Evolutionary conservation across 139 green algal genomes (phyloP).

Genomic region (Volvox africanus): DNA sequence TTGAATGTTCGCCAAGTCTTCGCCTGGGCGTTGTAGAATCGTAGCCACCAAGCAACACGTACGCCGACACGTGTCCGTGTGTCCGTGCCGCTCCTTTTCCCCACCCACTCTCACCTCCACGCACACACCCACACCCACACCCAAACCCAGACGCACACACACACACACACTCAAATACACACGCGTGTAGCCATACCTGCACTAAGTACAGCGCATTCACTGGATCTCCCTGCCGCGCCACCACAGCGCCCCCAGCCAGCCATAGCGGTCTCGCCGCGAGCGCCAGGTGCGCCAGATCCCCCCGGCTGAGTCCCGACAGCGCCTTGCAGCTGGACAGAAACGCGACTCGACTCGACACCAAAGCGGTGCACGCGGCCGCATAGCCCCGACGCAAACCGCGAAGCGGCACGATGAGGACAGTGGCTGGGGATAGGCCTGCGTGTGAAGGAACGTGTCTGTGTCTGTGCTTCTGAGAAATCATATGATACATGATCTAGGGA

Average conservation of each 20-base stretch:
- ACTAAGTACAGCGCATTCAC: conserved; percentile 33
- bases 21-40: too few relatives aligned
- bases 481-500: too few relatives aligned
- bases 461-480: too few relatives aligned
- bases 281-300: conserved; percentile 13
- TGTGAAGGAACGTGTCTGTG: background rate
- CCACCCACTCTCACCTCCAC: too few relatives aligned
- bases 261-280: background rate
- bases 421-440: background rate
- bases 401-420: conserved; percentile 11
- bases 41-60: too few relatives aligned
- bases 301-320: background rate
- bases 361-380: background rate
- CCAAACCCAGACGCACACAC: too few relatives aligned
- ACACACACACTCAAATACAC: background rate
- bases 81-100: too few relatives aligned
- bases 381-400: conserved; percentile 14
- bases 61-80: too few relatives aligned
- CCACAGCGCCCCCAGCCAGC: conserved; percentile 20
- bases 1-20: too few relatives aligned
- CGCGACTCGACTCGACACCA: conserved; percentile 3
- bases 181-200: conserved; percentile 9
- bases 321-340: background rate
- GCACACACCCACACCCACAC: too few relatives aligned
- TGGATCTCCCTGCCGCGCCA: conserved; percentile 27